Evolutionary conservation across 345 rosid genomes (phyloP), one percentile per base, ranked within the genome.

Genomic region (Lenwebbia sp.): DNA sequence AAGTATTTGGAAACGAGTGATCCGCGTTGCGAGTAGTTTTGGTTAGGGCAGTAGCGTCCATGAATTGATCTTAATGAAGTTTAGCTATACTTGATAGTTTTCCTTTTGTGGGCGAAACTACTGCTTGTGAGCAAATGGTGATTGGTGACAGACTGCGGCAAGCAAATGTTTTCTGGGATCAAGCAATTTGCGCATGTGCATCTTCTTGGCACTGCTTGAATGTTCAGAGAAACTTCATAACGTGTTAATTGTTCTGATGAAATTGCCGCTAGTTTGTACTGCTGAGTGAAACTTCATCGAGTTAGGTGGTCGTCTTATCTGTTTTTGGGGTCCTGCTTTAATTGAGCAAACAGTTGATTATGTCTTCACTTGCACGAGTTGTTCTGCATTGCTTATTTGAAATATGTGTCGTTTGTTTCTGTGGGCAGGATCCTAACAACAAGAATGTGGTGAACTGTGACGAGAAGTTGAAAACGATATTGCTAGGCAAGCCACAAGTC

Each of bases 371-470:
- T 6, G 33, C 52, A 28, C 6, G 58, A 33, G 25, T 70, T 0
- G 4, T 70, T 44, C 78, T 33, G 25, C 2, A 70, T 65, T 0
- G 44, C 23, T 51, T 37, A 19, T 60, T 11, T 74, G n/a, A 41
- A 54, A 23, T 26, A 28, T 84, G 52, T 12, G 1, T 23, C 0
- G 13, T 51, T 56, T 15, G 21, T 84, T 88, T 33, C 47, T 54
- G 28, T 85, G 82, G 55, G 88, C 83, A 96, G 98, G 99, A 96
- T 91, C 93, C 95, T 11, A 91, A 85, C 88, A 93, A 97, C 91
- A 96, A 90, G 93, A 97, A 96, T 86, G 53, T 97, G 88, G 97
- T 96, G 88, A 93, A 89, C 54, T 96, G 99, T 86, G 98, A 97
- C 84, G 92, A 90, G 58, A 97, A 94, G 91, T 88, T 97, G 89